Evolutionary conservation across 1,284 basidiomycete species (phyloP).

Genomic region (Malassezia cuniculi): DNA sequence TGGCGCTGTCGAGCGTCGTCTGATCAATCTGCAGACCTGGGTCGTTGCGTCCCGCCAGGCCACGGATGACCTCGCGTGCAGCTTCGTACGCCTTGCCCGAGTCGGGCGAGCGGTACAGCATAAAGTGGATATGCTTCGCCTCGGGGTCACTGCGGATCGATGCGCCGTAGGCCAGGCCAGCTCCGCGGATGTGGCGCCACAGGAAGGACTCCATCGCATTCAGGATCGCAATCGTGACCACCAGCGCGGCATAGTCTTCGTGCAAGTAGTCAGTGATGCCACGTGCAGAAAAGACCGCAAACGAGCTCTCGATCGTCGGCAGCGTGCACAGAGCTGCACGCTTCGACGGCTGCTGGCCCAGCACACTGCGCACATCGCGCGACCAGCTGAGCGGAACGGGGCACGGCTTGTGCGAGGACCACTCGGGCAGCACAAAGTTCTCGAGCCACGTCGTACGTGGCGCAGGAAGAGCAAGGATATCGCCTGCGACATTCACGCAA

Average conservation of each 20-base stretch:
- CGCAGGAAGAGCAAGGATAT: constrained; percentile 59
- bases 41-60: constrained; percentile 34
- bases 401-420: constrained; percentile 2
- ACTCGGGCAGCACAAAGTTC: constrained; percentile 9
- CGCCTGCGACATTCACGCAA: constrained; percentile 75
- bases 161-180: constrained; percentile 67
- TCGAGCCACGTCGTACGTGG: constrained; percentile 51
- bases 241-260: constrained; percentile 69
- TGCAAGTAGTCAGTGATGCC: constrained; percentile 51
- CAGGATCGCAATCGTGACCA: constrained; percentile 71
- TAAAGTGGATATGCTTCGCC: constrained; percentile 66
- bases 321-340: constrained; percentile 75
- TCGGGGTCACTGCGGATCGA: constrained; percentile 67
- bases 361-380: constrained; percentile 58
- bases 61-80: constrained; percentile 50
- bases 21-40: constrained; percentile 63
- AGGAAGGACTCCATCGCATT: constrained; percentile 90
- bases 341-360: constrained; percentile 58
- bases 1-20: constrained; percentile 76
- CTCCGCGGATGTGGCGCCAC: constrained; percentile 52
- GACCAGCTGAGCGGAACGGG: constrained; percentile 53
- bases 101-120: constrained; percentile 66
- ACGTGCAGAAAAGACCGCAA: constrained; percentile 65
- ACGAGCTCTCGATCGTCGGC: constrained; percentile 87
- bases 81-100: constrained; percentile 70